A percentile compares a stretch with the other conserved stretches of the same genome.
These are phyloP conservation scores for Leccinum variicolor DNA, from an alignment of 768 basidiomycete genomes.

Conservation along the genomic window DNA sequence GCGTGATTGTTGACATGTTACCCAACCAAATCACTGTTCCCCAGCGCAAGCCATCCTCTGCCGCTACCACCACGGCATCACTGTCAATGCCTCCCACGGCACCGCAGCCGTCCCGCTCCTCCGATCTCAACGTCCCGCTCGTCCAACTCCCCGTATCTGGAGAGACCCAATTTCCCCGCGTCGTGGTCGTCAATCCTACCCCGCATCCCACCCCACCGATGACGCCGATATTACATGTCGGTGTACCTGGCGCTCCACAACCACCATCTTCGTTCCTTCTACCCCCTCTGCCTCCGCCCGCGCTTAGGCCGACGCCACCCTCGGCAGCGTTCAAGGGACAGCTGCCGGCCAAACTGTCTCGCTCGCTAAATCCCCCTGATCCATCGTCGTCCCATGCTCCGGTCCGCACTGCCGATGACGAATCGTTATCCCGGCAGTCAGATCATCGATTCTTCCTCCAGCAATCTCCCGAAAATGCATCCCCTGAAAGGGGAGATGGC, in stretches of 20 bases:
- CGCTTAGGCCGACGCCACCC: conserved; percentile 5
- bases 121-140: conserved; percentile 20
- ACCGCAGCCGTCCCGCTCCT: conserved; percentile 9
- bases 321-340: conserved; percentile 1
- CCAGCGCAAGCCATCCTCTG: conserved; percentile 10
- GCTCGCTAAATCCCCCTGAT: conserved; percentile 4
- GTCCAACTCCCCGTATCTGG: conserved; percentile 27
- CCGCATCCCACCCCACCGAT: conserved; percentile 78
- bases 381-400: conserved; percentile 1
- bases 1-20: conserved; percentile 58
- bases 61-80: neutral
- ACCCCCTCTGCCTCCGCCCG: conserved; percentile 30
- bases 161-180: conserved; percentile 42
- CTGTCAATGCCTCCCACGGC: conserved; percentile 6
- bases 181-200: conserved; percentile 73
- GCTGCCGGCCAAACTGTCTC: conserved; percentile 21
- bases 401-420: conserved; percentile 15
- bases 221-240: conserved; percentile 47
- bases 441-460: conserved; percentile 46
- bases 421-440: conserved; percentile 32
- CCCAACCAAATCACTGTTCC: conserved; percentile 37
- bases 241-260: conserved; percentile 20
- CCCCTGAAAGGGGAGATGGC: conserved; percentile 33
- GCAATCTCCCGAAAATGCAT: conserved; percentile 39
- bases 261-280: conserved; percentile 26